Base-by-base conservation (phyloP, 352 stramenopile species). In the Blastocystis sp. region DNA sequence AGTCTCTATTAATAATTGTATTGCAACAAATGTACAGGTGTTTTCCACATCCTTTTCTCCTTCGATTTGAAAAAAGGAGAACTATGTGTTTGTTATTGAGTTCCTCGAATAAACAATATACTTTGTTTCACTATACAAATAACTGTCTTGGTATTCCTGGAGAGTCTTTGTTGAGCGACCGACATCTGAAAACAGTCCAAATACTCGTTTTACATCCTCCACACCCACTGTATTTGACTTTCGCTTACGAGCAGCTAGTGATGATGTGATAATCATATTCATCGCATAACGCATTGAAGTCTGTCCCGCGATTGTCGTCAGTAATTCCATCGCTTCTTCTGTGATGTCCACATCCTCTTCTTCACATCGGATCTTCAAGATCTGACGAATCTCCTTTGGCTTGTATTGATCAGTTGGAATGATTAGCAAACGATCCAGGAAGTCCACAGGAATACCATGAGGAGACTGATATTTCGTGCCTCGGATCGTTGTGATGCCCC, bases 251-350 rank as follows among this genome's bases (percentile, higher is more conserved):
- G 60, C 78, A 54, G 66, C 66, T 51, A 99, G 92, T 69, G 94
- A 98, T n/a, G 96, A 94, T 13, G 95, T 95, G 90, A 98, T 99
- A 91, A 99, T 99, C 95, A 99, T 98, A 90, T 99, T 97, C 91
- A 99, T 99, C 9, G 96, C 97, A 92, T 99, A 99, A 58, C 97
- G 96, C 54, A 99, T 93, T 57, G 94, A 98, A 30, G 97, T 98
- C 93, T 99, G 96, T 30, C 96, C 94, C 1, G 95, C 96, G 90
- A 99, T 99, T n/a, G 95, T 93, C n/a, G 77, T 88, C 62, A 88
- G 62, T 53, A 88, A 53, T 35, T 88, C 77, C 27, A 88, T 57
- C 0, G 77, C 77, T 37, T 88, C 77, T 24, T 88, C 77, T 24
- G 19, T 77, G 42, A 88, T 88, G n/a, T 88, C 77, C 58, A 88